phyloP scores from a whole-genome alignment of 768 basidiomycete species.

The Lentinula aciculospora region DNA sequence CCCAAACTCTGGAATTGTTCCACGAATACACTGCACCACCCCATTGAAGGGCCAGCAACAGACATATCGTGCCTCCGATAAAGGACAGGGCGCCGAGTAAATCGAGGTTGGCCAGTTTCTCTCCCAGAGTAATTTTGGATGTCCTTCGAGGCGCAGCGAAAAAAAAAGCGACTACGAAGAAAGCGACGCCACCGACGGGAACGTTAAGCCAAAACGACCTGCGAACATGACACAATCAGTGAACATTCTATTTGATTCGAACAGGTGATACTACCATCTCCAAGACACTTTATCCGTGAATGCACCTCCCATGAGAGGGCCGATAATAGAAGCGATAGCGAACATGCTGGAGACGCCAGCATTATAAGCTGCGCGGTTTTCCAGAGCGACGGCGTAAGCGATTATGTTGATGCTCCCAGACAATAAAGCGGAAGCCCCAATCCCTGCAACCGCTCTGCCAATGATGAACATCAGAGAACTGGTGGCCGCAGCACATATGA shows the following conservation, averaged over 20 bases:
- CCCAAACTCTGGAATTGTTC: conserved; percentile 14
- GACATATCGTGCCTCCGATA: conserved; percentile 19
- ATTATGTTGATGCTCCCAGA: neutral
- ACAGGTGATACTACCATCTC: neutral
- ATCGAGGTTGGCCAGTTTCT: conserved; percentile 7
- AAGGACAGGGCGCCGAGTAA: conserved; percentile 6
- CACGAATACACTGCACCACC: conserved; percentile 39
- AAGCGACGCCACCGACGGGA: conserved; percentile 15
- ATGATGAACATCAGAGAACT: conserved; percentile 24
- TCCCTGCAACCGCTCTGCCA: conserved; percentile 37
- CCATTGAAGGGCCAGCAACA: conserved; percentile 38
- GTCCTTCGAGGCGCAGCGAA: conserved; percentile 4
- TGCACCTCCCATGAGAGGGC: conserved; percentile 23
- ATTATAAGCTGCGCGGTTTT: conserved; percentile 21
- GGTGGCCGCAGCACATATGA: conserved; percentile 29
- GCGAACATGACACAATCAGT: neutral
- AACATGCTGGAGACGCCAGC: conserved; percentile 31
- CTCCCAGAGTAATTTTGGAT: neutral
- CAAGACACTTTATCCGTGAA: conserved; percentile 17
- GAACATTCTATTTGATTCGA: too few relatives aligned
- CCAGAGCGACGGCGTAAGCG: conserved; percentile 12
- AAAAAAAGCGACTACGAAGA: conserved; percentile 8
- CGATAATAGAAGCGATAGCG: conserved; percentile 12
- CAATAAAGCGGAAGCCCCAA: conserved; percentile 31
- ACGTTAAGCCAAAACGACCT: conserved; percentile 12